Percentiles rank a stretch among this genome's conserved stretches.
Evolutionary conservation across 176 grass and related monocot species (phyloP).

Genomic region (Otatea glauca): DNA sequence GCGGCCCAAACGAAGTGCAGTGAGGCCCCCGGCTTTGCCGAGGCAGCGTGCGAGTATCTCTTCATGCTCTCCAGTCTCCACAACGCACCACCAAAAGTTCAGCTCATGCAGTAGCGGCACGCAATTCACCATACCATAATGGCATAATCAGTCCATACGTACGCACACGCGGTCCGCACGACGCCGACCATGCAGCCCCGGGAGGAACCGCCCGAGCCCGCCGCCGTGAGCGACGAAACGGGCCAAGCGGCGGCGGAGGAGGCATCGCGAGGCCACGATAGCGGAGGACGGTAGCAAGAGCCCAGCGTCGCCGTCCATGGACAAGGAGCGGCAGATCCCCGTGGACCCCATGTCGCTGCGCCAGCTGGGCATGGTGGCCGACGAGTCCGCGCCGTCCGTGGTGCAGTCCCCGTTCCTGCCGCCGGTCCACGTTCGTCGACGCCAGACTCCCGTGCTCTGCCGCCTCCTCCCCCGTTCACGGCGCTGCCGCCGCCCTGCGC

Average conservation of each 20-base stretch:
- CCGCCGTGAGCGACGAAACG: background rate
- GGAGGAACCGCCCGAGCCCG: background rate
- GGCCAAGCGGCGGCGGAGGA: background rate
- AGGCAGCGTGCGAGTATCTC: no score
- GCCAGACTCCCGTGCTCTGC: conserved; percentile 69
- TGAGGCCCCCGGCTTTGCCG: no score
- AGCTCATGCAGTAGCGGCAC: no score
- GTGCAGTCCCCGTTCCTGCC: conserved; percentile 47
- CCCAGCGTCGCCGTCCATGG: conserved; percentile 43
- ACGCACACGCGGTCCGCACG: background rate
- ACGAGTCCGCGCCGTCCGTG: conserved; percentile 31
- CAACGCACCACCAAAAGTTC: no score
- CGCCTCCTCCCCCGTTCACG: conserved; percentile 50
- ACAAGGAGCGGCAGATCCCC: conserved; percentile 59
- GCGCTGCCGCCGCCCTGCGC: background rate
- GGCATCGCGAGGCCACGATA: background rate
- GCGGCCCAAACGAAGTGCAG: no score
- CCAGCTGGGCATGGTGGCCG: conserved; percentile 57
- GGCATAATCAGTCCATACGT: no score
- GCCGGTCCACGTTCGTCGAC: conserved; percentile 63
- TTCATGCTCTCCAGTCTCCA: no score
- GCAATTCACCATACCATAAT: no score
- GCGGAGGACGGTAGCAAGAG: conserved; percentile 23
- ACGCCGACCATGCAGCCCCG: conserved; percentile 36
- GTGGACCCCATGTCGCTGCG: conserved; percentile 75